Evolutionary conservation across 768 basidiomycete genomes (phyloP).

Genomic region (Tylopilus sp.): DNA sequence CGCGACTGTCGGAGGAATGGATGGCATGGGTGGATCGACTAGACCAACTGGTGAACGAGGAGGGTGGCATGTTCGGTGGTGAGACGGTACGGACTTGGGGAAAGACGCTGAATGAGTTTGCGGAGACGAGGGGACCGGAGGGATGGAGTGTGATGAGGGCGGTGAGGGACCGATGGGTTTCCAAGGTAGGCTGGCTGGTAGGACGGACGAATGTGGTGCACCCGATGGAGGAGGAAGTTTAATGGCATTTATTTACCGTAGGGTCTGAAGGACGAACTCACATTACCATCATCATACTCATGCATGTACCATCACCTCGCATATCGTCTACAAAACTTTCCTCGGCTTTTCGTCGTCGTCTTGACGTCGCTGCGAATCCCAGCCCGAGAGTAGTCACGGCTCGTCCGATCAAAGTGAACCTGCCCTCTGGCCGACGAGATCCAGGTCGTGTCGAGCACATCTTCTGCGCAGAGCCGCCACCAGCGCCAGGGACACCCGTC

Average conservation of each 20-base stretch:
- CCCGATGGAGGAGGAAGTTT: conserved; percentile 31
- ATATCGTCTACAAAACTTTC: neutral
- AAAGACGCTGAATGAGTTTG: conserved; percentile 62
- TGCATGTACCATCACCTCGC: neutral
- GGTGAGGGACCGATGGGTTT: conserved; percentile 64
- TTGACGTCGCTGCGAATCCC: neutral
- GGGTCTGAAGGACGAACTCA: too few species aligned
- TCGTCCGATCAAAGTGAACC: too few species aligned
- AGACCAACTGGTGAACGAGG: conserved; percentile 64
- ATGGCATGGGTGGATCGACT: conserved; percentile 69
- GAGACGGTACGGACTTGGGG: conserved; percentile 72
- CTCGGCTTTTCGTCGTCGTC: neutral
- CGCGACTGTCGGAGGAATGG: conserved; percentile 73
- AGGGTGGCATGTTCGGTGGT: conserved; percentile 76
- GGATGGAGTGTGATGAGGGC: conserved; percentile 41
- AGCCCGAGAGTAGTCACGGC: too few species aligned
- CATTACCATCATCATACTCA: neutral
- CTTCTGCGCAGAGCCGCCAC: too few species aligned
- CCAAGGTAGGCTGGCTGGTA: conserved; percentile 76
- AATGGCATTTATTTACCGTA: conserved; percentile 10
- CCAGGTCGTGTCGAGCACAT: conserved; percentile 15
- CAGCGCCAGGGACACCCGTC: neutral
- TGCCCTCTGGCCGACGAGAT: conserved; percentile 14
- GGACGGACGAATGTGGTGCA: conserved; percentile 36
- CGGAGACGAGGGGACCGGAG: conserved; percentile 44